A percentile compares a stretch with the other conserved stretches of the same genome.
Conservation (phyloP, 495 filamentous ascomycete genomes). For the Aspergillus baeticus region DNA sequence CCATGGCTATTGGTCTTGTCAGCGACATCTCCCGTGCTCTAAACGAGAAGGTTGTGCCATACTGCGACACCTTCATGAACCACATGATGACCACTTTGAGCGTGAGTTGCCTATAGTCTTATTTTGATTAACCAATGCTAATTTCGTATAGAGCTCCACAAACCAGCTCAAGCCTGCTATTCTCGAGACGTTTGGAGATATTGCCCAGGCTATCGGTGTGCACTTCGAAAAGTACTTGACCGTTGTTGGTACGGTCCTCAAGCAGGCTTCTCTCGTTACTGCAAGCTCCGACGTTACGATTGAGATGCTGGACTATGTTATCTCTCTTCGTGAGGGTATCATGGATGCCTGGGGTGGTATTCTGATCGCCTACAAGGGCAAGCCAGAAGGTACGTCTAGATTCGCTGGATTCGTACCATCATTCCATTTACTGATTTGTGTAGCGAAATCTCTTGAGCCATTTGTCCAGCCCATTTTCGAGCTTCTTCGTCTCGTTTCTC, state of each 20-base stretch:
- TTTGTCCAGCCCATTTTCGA: slow-evolving; percentile 88
- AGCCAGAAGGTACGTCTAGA: slow-evolving; percentile 39
- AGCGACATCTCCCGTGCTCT: slow-evolving; percentile 93
- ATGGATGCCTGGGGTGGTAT: slow-evolving; percentile 99
- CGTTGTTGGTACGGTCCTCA: slow-evolving; percentile 88
- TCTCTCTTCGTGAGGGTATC: slow-evolving; percentile 92
- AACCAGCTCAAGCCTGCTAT: slow-evolving; percentile 99
- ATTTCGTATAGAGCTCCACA: slow-evolving; percentile 51
- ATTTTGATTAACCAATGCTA: slow-evolving; percentile 42
- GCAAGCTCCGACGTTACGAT: slow-evolving; percentile 67
- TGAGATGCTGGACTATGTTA: slow-evolving; percentile 94
- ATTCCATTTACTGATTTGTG: slow-evolving; percentile 24
- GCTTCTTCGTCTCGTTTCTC: slow-evolving; percentile 76
- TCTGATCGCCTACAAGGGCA: slow-evolving; percentile 83
- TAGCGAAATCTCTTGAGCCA: slow-evolving; percentile 67
- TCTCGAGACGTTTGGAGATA: slow-evolving; percentile 95
- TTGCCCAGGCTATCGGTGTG: slow-evolving; percentile 90
- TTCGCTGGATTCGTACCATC: slow-evolving; percentile 1
- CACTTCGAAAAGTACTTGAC: slow-evolving; percentile 90
- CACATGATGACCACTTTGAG: slow-evolving; percentile 84
- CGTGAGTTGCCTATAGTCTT: slow-evolving; percentile 52
- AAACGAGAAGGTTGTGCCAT: slow-evolving; percentile 85
- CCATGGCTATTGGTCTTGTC: slow-evolving; percentile 95
- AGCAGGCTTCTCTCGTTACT: slow-evolving; percentile 84
- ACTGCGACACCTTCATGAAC: slow-evolving; percentile 97